Evolutionary conservation across 768 basidiomycete species (phyloP).

Genomic region (Harrya chromipes): DNA sequence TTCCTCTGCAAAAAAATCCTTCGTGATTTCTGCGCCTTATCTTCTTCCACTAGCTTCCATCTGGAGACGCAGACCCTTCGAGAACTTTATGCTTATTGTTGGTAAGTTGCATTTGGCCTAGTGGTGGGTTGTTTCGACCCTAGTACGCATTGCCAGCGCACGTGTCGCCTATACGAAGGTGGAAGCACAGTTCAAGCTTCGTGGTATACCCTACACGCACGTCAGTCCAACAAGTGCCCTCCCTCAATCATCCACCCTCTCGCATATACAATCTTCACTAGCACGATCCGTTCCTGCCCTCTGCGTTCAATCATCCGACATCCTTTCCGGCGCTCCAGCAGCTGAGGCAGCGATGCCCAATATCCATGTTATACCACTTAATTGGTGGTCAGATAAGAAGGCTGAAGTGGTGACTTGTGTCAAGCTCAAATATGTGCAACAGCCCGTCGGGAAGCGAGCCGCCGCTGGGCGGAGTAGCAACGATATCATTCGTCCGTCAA

Average conservation of each 20-base stretch:
- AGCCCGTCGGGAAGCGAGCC: conserved; percentile 70
- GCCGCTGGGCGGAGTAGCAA: conserved; percentile 48
- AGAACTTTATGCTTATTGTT: conserved; percentile 85
- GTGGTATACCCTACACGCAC: conserved; percentile 72
- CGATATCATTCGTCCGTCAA: conserved; percentile 74
- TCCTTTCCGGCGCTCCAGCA: conserved; percentile 79
- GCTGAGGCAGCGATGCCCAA: conserved; percentile 93
- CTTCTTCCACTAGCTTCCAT: conserved; percentile 42
- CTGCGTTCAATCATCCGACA: conserved; percentile 77
- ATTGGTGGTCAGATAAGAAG: conserved; percentile 87
- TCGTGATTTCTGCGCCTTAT: not conserved
- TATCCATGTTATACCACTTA: conserved; percentile 81
- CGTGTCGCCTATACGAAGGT: conserved; percentile 89
- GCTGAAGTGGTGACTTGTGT: conserved; percentile 86
- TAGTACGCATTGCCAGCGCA: conserved; percentile 47
- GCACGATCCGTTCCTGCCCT: conserved; percentile 78
- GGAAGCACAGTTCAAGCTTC: conserved; percentile 81
- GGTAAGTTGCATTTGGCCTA: conserved; percentile 44
- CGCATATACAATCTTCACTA: conserved; percentile 66
- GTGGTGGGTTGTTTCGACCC: not conserved
- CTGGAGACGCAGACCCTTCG: conserved; percentile 70
- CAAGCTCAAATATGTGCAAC: conserved; percentile 86
- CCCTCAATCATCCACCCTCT: conserved; percentile 43
- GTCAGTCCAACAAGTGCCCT: conserved; percentile 56
- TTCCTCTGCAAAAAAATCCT: not conserved